Base-by-base conservation (phyloP, 257 asterid genomes). In the Ballota nigra region DNA sequence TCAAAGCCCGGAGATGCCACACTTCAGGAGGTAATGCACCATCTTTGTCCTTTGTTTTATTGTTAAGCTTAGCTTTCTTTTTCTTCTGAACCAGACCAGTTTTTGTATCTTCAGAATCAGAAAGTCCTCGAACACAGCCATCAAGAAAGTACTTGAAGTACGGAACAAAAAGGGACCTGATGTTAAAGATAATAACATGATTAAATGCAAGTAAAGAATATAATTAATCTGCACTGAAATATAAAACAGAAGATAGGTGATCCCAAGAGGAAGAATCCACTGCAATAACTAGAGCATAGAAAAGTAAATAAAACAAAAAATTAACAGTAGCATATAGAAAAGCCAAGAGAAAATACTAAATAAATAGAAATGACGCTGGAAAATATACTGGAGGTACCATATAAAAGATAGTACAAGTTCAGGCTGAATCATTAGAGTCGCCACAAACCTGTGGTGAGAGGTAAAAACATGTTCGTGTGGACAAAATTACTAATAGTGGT, bases 111-210 rank as follows among this genome's bases (percentile, higher is more conserved):
- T 78, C 90, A 49, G 74, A 63, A 53, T 74, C 84, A 63, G 75
- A 82, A 49, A 94, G 95, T 82, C 80, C 85, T 28, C 74, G 82
- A 68, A 87, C 91, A 71, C 91, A 89, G 63, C 95, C 96, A 78
- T 89, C 93, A 68, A 88, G 79, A 79, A 94, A 72, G 81, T 85
- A 81, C 85, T 94, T 91, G 88, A 91, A 91, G 87, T 88, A 89
- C 10, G 98, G 97, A 34, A 94, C 88, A 73, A 89, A 94, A 56
- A 94, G 80, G 0, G 96, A 94, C 79, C 99, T 94, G 91, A 45
- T 2, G 19, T 49, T 5, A 5, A 72, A 76, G 16, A 56, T 23
- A 11, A 57, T 20, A 61, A 34, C 51, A 61, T 9, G 16, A 72
- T 26, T 38, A 60, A 15, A 33, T 9, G 70, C 53, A 63, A 57